These are phyloP conservation scores for Cephaloascus albidus DNA, from an alignment of 805 yeast species.

Conservation along the genomic window DNA sequence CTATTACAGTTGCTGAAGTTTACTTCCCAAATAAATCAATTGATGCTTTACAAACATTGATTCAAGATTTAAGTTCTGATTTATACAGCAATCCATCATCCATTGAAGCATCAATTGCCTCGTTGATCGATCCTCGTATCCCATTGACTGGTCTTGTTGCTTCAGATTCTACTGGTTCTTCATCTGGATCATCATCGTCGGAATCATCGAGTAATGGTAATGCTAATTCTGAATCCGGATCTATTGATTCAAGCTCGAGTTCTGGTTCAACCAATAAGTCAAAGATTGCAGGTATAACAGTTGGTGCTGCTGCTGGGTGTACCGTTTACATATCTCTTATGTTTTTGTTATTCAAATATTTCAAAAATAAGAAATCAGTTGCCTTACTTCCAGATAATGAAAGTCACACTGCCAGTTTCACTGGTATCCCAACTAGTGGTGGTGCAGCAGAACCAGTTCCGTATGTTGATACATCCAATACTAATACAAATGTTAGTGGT, in stretches of 20 bases:
- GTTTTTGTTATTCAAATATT: conserved; percentile 43
- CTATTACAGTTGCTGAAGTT: conserved; percentile 83
- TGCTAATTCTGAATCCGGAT: conserved; percentile 9
- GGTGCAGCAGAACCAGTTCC: not conserved
- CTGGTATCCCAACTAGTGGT: conserved; percentile 1
- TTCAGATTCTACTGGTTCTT: conserved; percentile 5
- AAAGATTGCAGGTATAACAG: conserved; percentile 65
- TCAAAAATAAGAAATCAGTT: conserved; percentile 29
- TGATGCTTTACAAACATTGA: conserved; percentile 33
- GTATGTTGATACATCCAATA: not conserved
- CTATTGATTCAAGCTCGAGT: conserved; percentile 17
- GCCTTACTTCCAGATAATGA: conserved; percentile 32
- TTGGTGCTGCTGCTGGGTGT: conserved; percentile 79
- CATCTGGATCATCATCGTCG: conserved; percentile 3
- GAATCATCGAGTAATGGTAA: conserved; percentile 8
- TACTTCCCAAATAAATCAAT: conserved; percentile 61
- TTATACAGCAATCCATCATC: conserved; percentile 53
- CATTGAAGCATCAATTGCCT: conserved; percentile 48
- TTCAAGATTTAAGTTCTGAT: conserved; percentile 42
- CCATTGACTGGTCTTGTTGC: conserved; percentile 40
- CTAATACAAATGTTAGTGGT: not conserved
- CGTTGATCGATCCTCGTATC: conserved; percentile 63
- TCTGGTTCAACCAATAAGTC: conserved; percentile 14
- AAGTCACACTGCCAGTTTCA: conserved; percentile 14
- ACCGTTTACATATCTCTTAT: conserved; percentile 53